Base-by-base conservation (phyloP, 177 flowering plant genomes). In the Vitis hybrid region DNA sequence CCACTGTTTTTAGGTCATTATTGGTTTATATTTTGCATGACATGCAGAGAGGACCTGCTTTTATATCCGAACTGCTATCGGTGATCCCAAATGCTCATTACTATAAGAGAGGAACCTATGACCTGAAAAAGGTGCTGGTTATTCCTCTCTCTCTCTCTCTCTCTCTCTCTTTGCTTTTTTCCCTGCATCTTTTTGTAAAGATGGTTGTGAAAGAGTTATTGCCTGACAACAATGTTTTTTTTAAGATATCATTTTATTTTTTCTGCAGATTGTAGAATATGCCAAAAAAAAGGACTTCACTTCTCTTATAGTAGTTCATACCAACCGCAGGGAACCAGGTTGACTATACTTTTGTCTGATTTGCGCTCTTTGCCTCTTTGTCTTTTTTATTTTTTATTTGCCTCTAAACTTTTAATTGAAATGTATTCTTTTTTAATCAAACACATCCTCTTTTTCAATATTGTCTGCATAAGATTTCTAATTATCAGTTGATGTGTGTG, bases 251-350 rank as follows among this genome's bases (percentile, higher is more conserved):
- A 56, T 64, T 29, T 29, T 39, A 2, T 13, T 20, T 69, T 69
- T 19, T 52, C 39, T 79, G 72, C 86, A 95, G 97, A 95, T 95
- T 79, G 88, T 89, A 33, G 90, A 89, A 64, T 93, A 93, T 84
- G 99, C 98, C 20, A 94, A 61, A 1, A 80, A 86, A 8, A 86
- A 88, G 75, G 96, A 93, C 48, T 95, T 89, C 81, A 91, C 96
- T 10, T 89, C 98, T 67, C 5, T 94, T 12, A 78, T 94, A 49
- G 99, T 92, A 67, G 96, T 92, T 67, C 99, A 94, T 59, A 91
- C 97, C 18, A 93, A 85, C 74, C 91, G 97, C 14, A 85, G 98
- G 72, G 97, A 92, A 77, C 97, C 97, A 79, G 97, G 98, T 94
- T 66, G 61, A 78, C 70, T 14, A 20, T 62, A 6, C 73, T 31